phyloP scores from a whole-genome alignment of 2,329 filamentous ascomycete species.

The Cytospora chrysosperma region DNA sequence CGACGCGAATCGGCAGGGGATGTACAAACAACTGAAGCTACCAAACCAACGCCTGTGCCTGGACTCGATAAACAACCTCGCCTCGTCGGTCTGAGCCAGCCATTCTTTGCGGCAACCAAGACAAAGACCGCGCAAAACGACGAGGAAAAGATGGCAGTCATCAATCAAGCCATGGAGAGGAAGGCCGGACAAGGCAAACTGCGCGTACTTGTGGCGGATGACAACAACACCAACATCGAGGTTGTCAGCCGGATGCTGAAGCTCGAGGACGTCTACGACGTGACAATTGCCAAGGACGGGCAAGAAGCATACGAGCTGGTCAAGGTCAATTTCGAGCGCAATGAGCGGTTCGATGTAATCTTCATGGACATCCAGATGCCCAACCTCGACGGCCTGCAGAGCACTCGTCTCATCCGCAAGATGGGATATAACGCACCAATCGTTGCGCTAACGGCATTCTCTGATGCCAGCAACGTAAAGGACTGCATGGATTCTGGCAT shows the following conservation, averaged over 20 bases:
- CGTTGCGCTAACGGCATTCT: conserved; percentile 85
- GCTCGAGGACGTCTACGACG: conserved; percentile 78
- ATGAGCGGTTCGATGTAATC: conserved; percentile 77
- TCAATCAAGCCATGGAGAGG: conserved; percentile 62
- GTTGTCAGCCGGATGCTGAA: conserved; percentile 65
- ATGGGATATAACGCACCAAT: conserved; percentile 88
- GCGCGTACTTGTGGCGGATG: conserved; percentile 81
- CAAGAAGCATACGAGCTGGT: conserved; percentile 87
- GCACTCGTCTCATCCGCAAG: conserved; percentile 78
- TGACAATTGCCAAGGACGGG: conserved; percentile 81
- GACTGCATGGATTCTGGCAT: conserved; percentile 87
- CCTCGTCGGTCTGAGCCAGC: conserved; percentile 77
- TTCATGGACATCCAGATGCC: conserved; percentile 98
- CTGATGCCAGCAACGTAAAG: conserved; percentile 84
- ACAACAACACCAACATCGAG: conserved; percentile 58
- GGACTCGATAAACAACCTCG: conserved; percentile 70
- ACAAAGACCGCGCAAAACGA: conserved; percentile 38
- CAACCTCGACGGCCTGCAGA: conserved; percentile 85
- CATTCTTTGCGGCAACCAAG: conserved; percentile 65
- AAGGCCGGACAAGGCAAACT: conserved; percentile 63
- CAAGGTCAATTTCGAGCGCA: conserved; percentile 74
- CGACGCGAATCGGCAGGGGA: conserved; percentile 32
- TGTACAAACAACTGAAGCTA: conserved; percentile 27
- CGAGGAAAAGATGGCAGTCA: conserved; percentile 62
- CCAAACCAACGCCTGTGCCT: conserved; percentile 40